Evolutionary conservation across 495 filamentous ascomycete species (phyloP), one percentile per base, ranked within the genome.

Genomic region (Massariosphaeria phaeospora): DNA sequence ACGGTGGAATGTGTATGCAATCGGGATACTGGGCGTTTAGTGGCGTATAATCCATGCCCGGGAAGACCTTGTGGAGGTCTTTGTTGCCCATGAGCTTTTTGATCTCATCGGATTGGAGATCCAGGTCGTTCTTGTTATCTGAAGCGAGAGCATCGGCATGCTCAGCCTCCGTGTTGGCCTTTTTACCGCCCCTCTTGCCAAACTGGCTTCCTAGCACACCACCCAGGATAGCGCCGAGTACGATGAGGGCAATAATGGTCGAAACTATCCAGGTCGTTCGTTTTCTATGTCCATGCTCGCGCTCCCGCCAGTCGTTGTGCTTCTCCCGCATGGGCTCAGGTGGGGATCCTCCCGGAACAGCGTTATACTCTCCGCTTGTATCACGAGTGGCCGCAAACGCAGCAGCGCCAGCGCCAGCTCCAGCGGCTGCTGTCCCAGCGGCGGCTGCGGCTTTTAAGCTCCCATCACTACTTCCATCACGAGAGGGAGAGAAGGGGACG

Each of bases 41-140:
- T 0, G 93, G 90, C 0, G 91, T 97, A 66, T 98, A 98, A 69
- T 96, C 93, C 58, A 98, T 85, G n/a, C 90, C 93, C 0, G 89
- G 88, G 66, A 98, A 96, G 10, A 97, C 91, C 67, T 89, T 94
- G 72, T 95, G 88, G 12, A 98, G 75, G 55, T 88, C 70, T 0
- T 69, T 57, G 67, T 96, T 96, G 62, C 83, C 82, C 78, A 97
- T 77, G 11, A 96, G 73, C 4, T 74, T 75, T 69, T 91, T 76
- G 68, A 97, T 95, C 72, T 96, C 86, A 4, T 72, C 51, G 0
- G 88, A 91, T 61, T 95, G 71, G 66, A 79, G 82, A 65, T 78
- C 68, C 13, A 95, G 77, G 63, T 90, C 87, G 24, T 82, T 84
- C 57, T 85, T 85, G 20, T 64, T 61, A 49, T 70, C 58, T 29